Evolutionary conservation across 768 basidiomycete genomes (phyloP).

Genomic region (Lentinus tigrinus): DNA sequence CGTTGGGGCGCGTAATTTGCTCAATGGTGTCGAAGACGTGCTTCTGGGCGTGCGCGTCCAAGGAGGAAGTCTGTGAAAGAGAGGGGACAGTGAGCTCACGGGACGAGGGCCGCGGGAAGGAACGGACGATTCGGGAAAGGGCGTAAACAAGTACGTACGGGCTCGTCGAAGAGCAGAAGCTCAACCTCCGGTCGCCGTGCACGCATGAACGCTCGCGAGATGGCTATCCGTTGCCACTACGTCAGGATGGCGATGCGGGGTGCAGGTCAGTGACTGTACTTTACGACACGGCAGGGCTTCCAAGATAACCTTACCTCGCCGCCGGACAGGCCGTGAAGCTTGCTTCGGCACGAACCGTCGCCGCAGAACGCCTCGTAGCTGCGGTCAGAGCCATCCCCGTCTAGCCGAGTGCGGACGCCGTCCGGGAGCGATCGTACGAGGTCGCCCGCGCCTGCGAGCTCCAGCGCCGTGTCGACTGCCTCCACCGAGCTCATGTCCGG

Average conservation of each 20-base stretch:
- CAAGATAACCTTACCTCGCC: conserved; percentile 61
- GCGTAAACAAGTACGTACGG: conserved; percentile 43
- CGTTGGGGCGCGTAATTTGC: conserved; percentile 56
- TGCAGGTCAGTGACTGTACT: background rate
- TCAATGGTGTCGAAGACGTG: conserved; percentile 77
- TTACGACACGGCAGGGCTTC: background rate
- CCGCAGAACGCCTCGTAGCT: conserved; percentile 13
- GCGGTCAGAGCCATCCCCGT: conserved; percentile 56
- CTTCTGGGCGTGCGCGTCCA: conserved; percentile 79
- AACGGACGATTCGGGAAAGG: background rate
- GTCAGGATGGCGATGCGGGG: background rate
- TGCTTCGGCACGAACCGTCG: conserved; percentile 27
- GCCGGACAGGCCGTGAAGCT: conserved; percentile 72
- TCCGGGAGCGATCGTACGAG: conserved; percentile 66
- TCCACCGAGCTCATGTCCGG: conserved; percentile 55
- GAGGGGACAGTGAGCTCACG: background rate
- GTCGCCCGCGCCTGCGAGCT: conserved; percentile 66
- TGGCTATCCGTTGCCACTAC: conserved; percentile 86
- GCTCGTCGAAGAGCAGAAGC: conserved; percentile 82
- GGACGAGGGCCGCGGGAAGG: background rate
- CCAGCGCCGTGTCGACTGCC: conserved; percentile 64
- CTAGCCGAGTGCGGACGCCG: conserved; percentile 73
- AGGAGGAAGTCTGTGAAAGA: conserved; percentile 61
- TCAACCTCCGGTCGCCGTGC: conserved; percentile 74
- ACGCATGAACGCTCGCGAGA: conserved; percentile 86